Conservation (phyloP, 1,139 yeast species). For the Scheffersomyces cryptocercus region DNA sequence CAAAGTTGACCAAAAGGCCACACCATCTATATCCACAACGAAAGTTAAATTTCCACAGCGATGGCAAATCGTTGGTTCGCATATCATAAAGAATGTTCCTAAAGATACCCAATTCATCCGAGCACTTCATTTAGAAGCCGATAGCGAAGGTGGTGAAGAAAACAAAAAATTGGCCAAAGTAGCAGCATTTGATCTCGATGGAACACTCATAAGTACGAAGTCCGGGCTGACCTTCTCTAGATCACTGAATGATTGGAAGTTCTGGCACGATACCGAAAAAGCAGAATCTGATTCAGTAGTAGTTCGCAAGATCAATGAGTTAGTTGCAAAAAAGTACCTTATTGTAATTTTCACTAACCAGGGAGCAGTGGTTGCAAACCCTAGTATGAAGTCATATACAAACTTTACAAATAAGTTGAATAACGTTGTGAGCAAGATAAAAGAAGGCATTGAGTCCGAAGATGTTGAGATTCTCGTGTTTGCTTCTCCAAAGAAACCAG, state of each 20-base stretch:
- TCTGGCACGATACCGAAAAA: constrained; percentile 38
- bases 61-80: constrained; percentile 37
- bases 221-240: constrained; percentile 57
- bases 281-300: constrained; percentile 17
- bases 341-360: constrained; percentile 86
- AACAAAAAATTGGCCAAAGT: constrained; percentile 19
- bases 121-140: background rate
- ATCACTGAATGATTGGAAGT: constrained; percentile 69
- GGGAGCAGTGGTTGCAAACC: constrained; percentile 55
- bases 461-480: constrained; percentile 49
- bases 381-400: constrained; percentile 51
- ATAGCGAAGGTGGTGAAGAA: constrained; percentile 1
- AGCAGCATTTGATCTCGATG: constrained; percentile 79
- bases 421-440: constrained; percentile 29
- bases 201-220: constrained; percentile 63
- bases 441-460: constrained; percentile 7
- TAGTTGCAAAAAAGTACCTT: constrained; percentile 26
- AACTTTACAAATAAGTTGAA: constrained; percentile 49
- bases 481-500: constrained; percentile 61
- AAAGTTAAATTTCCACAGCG: constrained; percentile 1
- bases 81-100: constrained; percentile 34
- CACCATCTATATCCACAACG: no score
- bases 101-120: background rate
- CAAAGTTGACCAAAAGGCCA: no score
- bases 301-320: constrained; percentile 24